Base-by-base conservation (phyloP, 768 basidiomycete genomes). In the Rhizopogon rudus region DNA sequence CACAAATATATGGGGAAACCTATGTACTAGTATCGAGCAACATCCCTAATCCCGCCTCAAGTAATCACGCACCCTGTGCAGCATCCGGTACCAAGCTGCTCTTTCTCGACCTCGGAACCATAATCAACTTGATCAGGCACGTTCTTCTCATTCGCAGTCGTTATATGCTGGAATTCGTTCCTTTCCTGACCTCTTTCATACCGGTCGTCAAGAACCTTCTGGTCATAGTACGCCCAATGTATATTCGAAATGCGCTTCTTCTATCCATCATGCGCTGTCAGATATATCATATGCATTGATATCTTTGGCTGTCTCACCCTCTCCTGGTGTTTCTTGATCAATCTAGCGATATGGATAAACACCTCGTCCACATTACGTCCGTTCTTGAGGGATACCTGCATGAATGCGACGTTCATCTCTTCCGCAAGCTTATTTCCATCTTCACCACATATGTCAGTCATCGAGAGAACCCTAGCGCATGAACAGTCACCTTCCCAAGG, bases 311-410 rank as follows among this genome's bases (percentile, higher is more conserved):
- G 13, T 16, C 35, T 49, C 48, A 49, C 48, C 48, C 48, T 49
- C 17, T 49, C 48, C 20, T 49, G 48, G 20, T 49, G 22, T 14
- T 35, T 35, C 33, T 49, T 49, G 14, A 49, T 49, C 20, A 49
- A 22, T 22, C 33, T 49, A 4, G 33, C 46, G 20, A 49, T 49
- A 37, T 49, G 46, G 13, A 49, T 22, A 49, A 49, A 49, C 8
- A 16, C 46, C 20, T 35, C 46, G 2, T 49, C 33, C 33, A 49
- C 46, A 35, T 49, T 37, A 7, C 33, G 46, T 22, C 46, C 46
- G 13, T 49, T 49, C 46, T 49, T 49, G 20, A 49, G 46, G 13
- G 46, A 49, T 35, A 49, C 46, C 33, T 49, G 33, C 33, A 49
- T 49, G 33, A 49, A 49, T 0, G 46, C 46, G 17, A 49, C 20